Conservation (phyloP, 192 early-diverging fungal genomes). For the Coemansia sp. region DNA sequence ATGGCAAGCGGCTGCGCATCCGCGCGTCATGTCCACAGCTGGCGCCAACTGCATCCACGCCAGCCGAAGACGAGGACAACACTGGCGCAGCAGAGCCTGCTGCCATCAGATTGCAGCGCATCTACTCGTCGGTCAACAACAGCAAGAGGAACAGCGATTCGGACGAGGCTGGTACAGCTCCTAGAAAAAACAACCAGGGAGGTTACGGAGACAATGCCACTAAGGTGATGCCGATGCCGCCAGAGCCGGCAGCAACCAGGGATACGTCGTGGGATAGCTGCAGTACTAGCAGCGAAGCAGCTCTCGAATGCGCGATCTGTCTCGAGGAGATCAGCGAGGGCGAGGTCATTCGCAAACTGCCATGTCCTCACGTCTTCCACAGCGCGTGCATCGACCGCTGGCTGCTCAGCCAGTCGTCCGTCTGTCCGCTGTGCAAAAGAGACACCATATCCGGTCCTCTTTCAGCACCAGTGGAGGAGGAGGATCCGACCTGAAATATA, state of each 20-base stretch:
- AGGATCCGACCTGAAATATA: no score
- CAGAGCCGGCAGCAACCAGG: background rate
- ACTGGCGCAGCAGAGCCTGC: background rate
- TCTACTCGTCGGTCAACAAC: constrained; percentile 15
- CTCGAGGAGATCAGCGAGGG: constrained; percentile 41
- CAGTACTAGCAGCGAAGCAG: background rate
- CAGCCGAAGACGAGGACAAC: background rate
- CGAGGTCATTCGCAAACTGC: constrained; percentile 36
- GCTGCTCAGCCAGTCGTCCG: constrained; percentile 49
- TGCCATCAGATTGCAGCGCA: background rate
- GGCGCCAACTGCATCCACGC: background rate
- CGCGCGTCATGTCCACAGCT: constrained; percentile 15
- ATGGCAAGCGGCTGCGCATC: background rate
- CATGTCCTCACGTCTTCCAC: constrained; percentile 53
- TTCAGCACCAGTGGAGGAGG: background rate
- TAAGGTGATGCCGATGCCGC: background rate
- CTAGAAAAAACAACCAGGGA: background rate
- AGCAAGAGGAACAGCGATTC: background rate
- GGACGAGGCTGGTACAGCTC: background rate
- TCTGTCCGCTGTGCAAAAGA: constrained; percentile 53
- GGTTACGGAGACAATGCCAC: background rate
- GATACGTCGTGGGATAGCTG: constrained; percentile 10
- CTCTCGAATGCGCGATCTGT: constrained; percentile 50
- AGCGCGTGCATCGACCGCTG: constrained; percentile 52
- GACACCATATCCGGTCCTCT: constrained; percentile 23